Conservation (phyloP, 768 basidiomycete genomes). For the Naganishia vishniacii region DNA sequence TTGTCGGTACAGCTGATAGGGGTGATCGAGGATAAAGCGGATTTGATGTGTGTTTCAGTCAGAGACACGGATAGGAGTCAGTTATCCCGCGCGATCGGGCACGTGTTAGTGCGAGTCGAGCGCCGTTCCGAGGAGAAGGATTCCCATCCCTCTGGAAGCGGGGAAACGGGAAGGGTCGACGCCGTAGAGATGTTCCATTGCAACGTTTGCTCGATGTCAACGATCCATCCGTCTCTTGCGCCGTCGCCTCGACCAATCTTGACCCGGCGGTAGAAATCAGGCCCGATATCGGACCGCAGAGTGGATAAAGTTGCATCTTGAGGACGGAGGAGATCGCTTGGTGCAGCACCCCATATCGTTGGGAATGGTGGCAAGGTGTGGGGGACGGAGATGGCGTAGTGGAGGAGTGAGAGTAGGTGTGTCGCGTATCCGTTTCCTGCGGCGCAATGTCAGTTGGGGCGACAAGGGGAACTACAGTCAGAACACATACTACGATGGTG, state of each 20-base stretch:
- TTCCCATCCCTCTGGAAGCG: conserved; percentile 5
- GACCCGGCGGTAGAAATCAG: conserved; percentile 3
- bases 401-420: conserved; percentile 16
- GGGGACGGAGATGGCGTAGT: conserved; percentile 14
- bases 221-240: conserved; percentile 15
- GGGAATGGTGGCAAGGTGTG: conserved; percentile 15
- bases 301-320: conserved; percentile 13
- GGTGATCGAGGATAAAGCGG: background rate
- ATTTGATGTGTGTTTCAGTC: background rate
- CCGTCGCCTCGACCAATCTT: conserved; percentile 2
- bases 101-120: too few species aligned
- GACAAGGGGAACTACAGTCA: background rate
- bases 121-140: background rate
- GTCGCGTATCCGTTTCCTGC: conserved; percentile 21
- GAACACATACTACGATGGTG: conserved; percentile 13
- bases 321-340: background rate
- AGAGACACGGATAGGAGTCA: background rate
- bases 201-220: background rate
- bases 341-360: background rate
- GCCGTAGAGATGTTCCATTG: background rate
- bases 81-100: background rate
- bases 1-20: background rate
- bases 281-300: conserved; percentile 20
- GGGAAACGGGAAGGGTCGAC: background rate
- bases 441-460: background rate